Evolutionary conservation across 306 rosid genomes (phyloP).

Genomic region (Psophocarpus tetragonolobus): DNA sequence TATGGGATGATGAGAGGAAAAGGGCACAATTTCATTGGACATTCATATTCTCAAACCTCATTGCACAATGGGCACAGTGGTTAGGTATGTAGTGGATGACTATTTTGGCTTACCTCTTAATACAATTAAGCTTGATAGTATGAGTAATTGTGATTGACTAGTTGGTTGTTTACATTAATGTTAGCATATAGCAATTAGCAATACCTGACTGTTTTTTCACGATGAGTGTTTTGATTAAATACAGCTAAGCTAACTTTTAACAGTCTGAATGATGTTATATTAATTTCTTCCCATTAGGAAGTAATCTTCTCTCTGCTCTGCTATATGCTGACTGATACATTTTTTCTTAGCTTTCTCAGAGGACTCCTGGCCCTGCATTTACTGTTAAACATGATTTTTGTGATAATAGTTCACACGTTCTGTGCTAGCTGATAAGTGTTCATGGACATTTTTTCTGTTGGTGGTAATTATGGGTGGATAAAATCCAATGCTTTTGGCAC

Average conservation of each 20-base stretch:
- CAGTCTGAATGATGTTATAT: not conserved
- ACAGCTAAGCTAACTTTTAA: not conserved
- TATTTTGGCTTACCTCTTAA: conserved; percentile 21
- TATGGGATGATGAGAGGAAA: conserved; percentile 75
- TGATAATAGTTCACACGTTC: not conserved
- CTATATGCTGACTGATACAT: not conserved
- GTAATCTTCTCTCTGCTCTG: not conserved
- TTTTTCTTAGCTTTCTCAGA: not conserved
- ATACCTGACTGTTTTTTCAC: not conserved
- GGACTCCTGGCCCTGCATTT: not conserved
- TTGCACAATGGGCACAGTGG: conserved; percentile 92
- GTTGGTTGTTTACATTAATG: not conserved
- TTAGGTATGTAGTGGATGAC: conserved; percentile 57
- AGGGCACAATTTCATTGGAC: conserved; percentile 86
- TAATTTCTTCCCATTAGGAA: not conserved
- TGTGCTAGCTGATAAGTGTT: not conserved
- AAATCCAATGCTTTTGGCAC: conserved; percentile 13
- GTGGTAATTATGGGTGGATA: conserved; percentile 1
- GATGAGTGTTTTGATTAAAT: not conserved
- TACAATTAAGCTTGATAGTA: not conserved
- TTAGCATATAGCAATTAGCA: conserved; percentile 6
- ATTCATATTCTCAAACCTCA: conserved; percentile 69
- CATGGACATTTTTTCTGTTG: not conserved
- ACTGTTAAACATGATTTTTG: not conserved
- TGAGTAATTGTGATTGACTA: not conserved